phyloP scores from a whole-genome alignment of 2,329 filamentous ascomycete species.

The Arthroderma sp. region DNA sequence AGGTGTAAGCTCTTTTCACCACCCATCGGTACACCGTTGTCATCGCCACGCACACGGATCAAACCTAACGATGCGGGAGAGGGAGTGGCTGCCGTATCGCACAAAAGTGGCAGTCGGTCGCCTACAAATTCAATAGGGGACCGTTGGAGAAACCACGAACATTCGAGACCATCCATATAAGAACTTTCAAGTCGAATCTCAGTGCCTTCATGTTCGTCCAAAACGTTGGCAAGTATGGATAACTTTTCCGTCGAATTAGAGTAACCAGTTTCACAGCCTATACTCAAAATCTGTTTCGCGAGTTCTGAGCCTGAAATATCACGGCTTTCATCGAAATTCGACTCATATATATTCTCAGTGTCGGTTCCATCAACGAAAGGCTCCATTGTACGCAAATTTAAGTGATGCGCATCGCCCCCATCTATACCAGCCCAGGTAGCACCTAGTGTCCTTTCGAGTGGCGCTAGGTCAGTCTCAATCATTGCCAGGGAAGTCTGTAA shows the following conservation, averaged over 20 bases:
- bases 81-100: conserved; percentile 8
- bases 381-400: conserved; percentile 9
- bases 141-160: conserved; percentile 22
- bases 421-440: conserved; percentile 15
- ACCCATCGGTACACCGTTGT: conserved; percentile 13
- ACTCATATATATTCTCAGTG: conserved; percentile 1
- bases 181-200: conserved; percentile 12
- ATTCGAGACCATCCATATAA: conserved; percentile 11
- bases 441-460: conserved; percentile 21
- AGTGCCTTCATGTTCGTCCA: conserved; percentile 24
- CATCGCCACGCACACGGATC: conserved; percentile 16
- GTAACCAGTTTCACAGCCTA: conserved; percentile 14
- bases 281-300: conserved; percentile 10
- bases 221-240: conserved; percentile 16
- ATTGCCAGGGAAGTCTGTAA: conserved; percentile 14
- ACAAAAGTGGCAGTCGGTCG: conserved; percentile 6
- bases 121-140: conserved; percentile 21
- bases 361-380: background rate
- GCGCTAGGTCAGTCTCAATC: conserved; percentile 15
- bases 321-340: conserved; percentile 11
- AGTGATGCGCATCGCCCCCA: conserved; percentile 8
- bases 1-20: conserved; percentile 17
- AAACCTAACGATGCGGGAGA: conserved; percentile 21
- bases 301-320: background rate
- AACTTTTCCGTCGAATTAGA: conserved; percentile 20